Evolutionary conservation across 768 basidiomycete species (phyloP), one percentile per base, ranked within the genome.

Genomic region (Clavaria fumosa): DNA sequence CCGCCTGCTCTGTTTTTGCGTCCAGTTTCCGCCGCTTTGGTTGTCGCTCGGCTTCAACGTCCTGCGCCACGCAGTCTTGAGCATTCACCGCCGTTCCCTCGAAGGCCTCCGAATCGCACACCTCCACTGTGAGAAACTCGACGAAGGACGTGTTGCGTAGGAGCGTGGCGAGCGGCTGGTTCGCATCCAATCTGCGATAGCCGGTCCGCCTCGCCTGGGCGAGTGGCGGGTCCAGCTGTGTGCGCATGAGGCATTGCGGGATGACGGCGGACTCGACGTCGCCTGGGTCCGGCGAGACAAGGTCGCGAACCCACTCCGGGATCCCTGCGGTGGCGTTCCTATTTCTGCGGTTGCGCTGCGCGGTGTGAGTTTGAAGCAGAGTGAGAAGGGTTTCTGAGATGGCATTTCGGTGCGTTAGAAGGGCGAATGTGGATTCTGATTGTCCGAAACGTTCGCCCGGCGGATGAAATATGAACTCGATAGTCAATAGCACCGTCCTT

Each of bases 41-140:
- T 27, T 50, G 50, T 36, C 55, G 58, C 42, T 64, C 58, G 10
- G 53, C 55, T 24, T 57, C 46, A 26, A 52, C 38, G 27, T 48
- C 46, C 20, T 61, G 60, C 31, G 50, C 55, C 23, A 70, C 48
- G 4, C 57, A 44, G 2, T 75, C 75, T 33, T 63, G 52, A 30
- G 63, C 61, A 40, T 79, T 69, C 11, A 80, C 60, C n/a, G 84
- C 48, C 6, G 60, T 60, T 5, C 73, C 78, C 5, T 54, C 56
- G 54, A 85, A 89, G 18, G 14, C 28, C 9, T 28, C 26, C 21
- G 74, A 69, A 33, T 78, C 71, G 63, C 76, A 78, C 4, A 91
- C 55, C 39, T 88, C 78, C 31, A 93, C 72, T 1, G 75, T 76
- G 5, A 89, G 89, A 49, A 72, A 93, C 53, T 93, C 89, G 22